Percentiles rank a stretch among this genome's conserved stretches.
These are phyloP conservation scores for Aspergillus latus DNA, from an alignment of 2,329 filamentous ascomycete genomes.

Conservation along the genomic window DNA sequence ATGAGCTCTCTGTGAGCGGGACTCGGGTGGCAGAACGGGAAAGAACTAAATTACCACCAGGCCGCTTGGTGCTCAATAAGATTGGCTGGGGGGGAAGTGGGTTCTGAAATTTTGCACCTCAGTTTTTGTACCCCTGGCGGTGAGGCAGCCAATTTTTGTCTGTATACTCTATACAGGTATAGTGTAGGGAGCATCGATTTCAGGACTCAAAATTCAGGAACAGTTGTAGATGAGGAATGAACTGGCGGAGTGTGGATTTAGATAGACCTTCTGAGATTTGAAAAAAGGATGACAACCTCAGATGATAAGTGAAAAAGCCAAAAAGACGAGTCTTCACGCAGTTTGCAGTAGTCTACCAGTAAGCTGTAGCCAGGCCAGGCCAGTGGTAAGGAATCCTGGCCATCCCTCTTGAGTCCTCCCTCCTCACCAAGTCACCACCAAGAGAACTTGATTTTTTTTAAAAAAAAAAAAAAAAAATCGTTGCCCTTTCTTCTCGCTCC, in stretches of 20 bases:
- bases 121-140: background rate
- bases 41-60: background rate
- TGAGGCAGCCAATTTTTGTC: background rate
- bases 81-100: background rate
- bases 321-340: background rate
- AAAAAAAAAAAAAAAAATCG: background rate
- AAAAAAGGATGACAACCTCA: too few relatives aligned
- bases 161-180: too few relatives aligned
- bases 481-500: too few relatives aligned
- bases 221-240: background rate
- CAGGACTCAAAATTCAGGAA: background rate
- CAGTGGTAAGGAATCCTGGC: slow-evolving; percentile 14
- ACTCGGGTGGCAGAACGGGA: background rate
- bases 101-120: background rate
- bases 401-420: slow-evolving; percentile 3
- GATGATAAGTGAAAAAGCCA: background rate
- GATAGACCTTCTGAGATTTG: too few relatives aligned
- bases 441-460: background rate
- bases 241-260: background rate
- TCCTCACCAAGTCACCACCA: background rate
- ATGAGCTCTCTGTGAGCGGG: background rate
- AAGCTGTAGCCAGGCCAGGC: background rate
- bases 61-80: background rate
- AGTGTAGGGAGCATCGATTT: background rate
- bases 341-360: background rate